phyloP scores from a whole-genome alignment of 192 early-diverging fungal genomes.

The Lobosporangium transversale region DNA sequence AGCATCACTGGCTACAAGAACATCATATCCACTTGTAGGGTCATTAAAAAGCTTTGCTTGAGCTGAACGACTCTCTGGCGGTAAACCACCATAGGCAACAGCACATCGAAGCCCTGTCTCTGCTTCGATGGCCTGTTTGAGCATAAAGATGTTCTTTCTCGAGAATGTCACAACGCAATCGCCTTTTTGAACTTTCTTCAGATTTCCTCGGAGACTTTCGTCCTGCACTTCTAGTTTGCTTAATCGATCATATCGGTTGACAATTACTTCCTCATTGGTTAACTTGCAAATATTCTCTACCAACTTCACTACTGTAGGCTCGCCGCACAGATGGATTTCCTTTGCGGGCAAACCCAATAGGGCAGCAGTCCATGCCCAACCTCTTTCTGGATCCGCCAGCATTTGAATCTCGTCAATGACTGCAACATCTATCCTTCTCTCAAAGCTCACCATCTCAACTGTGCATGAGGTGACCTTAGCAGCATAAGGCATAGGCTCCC shows the following conservation, averaged over 20 bases:
- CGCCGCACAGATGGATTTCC: slow-evolving; percentile 95
- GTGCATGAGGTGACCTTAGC: slow-evolving; percentile 77
- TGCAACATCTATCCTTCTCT: slow-evolving; percentile 74
- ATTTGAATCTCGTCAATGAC: slow-evolving; percentile 99
- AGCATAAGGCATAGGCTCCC: slow-evolving; percentile 19
- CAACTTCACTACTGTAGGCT: slow-evolving; percentile 84
- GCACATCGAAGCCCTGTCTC: slow-evolving; percentile 80
- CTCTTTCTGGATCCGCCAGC: slow-evolving; percentile 84
- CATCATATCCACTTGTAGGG: slow-evolving; percentile 74
- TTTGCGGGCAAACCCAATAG: slow-evolving; percentile 62
- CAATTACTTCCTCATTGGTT: slow-evolving; percentile 83
- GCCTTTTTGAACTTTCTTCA: slow-evolving; percentile 72
- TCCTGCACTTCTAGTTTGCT: slow-evolving; percentile 69
- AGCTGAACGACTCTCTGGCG: slow-evolving; percentile 90
- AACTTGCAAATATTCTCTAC: slow-evolving; percentile 75
- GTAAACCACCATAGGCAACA: slow-evolving; percentile 92
- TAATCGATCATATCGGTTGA: slow-evolving; percentile 82
- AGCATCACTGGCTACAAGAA: slow-evolving; percentile 95
- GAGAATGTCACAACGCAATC: slow-evolving; percentile 95
- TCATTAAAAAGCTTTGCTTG: slow-evolving; percentile 95
- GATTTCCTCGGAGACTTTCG: slow-evolving; percentile 63
- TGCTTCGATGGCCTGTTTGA: slow-evolving; percentile 82
- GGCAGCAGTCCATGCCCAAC: slow-evolving; percentile 97
- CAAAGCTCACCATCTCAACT: slow-evolving; percentile 87
- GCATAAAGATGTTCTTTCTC: slow-evolving; percentile 77